Evolutionary conservation across 345 rosid genomes (phyloP).

Genomic region (Salix koriyanagi): DNA sequence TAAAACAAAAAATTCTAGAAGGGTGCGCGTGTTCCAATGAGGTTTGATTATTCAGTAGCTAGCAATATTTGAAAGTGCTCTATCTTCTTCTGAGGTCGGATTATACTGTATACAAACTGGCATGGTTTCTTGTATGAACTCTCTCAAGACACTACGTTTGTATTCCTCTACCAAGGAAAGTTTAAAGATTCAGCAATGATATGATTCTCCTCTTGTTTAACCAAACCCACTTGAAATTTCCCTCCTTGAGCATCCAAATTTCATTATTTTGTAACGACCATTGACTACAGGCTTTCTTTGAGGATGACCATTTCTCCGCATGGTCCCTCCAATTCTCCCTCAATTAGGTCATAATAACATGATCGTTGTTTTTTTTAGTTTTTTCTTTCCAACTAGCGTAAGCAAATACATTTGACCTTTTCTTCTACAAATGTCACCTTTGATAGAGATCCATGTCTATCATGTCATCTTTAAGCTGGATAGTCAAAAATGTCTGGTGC

Average conservation of each 20-base stretch:
- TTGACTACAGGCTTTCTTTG: slow-evolving; percentile 14
- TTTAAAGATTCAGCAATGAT: background rate
- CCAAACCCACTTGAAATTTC: slow-evolving; percentile 24
- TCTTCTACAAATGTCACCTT: background rate
- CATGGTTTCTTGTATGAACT: no score
- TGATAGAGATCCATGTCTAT: background rate
- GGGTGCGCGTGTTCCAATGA: background rate
- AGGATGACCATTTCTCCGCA: background rate
- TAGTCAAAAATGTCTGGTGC: background rate
- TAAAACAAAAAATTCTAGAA: background rate
- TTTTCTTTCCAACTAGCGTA: background rate
- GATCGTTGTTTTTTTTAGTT: background rate
- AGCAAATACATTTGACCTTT: background rate
- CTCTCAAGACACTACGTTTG: background rate
- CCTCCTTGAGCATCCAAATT: background rate
- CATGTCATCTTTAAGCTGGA: background rate
- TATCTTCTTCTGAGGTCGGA: background rate
- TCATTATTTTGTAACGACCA: slow-evolving; percentile 10
- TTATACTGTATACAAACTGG: background rate
- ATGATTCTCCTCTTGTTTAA: background rate
- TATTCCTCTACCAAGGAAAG: background rate
- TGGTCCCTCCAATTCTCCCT: background rate
- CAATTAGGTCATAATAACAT: background rate
- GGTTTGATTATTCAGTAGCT: background rate
- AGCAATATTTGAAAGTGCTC: background rate